phyloP scores from a whole-genome alignment of 306 rosid genomes.

The Inga leiocalycina region DNA sequence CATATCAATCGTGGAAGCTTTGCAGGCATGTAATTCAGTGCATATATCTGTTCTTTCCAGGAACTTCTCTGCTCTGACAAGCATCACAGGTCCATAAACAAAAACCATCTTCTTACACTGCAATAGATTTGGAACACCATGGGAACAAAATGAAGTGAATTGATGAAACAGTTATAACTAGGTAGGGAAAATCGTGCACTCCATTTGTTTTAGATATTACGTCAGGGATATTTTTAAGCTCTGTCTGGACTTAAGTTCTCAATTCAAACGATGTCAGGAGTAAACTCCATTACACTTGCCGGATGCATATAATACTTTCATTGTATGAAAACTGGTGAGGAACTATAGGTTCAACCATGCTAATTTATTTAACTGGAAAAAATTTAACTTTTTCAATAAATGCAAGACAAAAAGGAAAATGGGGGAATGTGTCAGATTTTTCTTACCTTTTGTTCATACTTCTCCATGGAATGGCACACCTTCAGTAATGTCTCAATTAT shows the following conservation, averaged over 20 bases:
- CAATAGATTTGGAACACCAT: slow-evolving; percentile 23
- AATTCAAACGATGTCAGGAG: background rate
- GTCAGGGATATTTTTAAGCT: background rate
- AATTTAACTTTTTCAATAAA: background rate
- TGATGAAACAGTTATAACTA: background rate
- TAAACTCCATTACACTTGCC: background rate
- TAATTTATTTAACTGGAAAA: background rate
- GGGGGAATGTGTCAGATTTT: background rate
- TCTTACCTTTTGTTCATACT: slow-evolving; percentile 63
- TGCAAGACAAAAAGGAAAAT: background rate
- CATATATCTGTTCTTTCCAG: slow-evolving; percentile 71
- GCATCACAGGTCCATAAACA: slow-evolving; percentile 65
- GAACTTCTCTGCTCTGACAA: slow-evolving; percentile 72
- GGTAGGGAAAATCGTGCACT: background rate
- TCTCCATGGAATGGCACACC: slow-evolving; percentile 64
- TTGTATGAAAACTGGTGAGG: background rate
- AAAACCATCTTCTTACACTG: slow-evolving; percentile 91
- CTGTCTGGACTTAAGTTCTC: background rate
- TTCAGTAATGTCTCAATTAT: slow-evolving; percentile 68
- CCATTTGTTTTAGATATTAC: background rate
- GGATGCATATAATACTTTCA: background rate
- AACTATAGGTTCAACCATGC: background rate
- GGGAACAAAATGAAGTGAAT: background rate
- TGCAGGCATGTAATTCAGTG: slow-evolving; percentile 71
- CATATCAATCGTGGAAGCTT: slow-evolving; percentile 27